Conservation (phyloP, 2,329 filamentous ascomycete species). For the Scedosporium aurantiacum region DNA sequence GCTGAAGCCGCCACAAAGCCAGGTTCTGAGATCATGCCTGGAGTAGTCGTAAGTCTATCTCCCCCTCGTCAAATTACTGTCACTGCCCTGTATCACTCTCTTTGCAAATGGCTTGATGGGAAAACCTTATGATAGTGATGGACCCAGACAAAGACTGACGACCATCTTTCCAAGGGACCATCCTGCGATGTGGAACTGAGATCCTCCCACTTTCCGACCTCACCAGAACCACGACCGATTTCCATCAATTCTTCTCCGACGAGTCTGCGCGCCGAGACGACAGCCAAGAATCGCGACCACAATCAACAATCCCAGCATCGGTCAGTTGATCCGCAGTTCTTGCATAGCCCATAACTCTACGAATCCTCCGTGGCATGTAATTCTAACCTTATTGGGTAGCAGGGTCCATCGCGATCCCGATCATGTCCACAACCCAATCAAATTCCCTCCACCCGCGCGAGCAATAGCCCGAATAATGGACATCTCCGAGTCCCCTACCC, state of each 20-base stretch:
- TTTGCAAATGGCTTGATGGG: not conserved
- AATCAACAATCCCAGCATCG: not conserved
- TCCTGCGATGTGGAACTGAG: not conserved
- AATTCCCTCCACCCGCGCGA: not conserved
- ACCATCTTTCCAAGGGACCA: not conserved
- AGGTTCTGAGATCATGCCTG: not conserved
- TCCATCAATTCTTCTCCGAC: not conserved
- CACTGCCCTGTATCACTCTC: not conserved
- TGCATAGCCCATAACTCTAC: too few species aligned
- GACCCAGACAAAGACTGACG: not conserved
- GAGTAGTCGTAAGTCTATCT: not conserved
- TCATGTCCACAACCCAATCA: not conserved
- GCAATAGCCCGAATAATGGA: conserved; percentile 4
- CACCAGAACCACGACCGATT: not conserved
- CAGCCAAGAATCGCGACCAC: not conserved
- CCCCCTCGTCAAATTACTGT: not conserved
- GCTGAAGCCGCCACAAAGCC: not conserved
- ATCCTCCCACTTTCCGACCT: not conserved
- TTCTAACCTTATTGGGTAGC: not conserved
- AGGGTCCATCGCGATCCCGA: not conserved
- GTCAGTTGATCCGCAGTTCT: not conserved
- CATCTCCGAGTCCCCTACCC: conserved; percentile 30
- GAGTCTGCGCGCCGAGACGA: not conserved
- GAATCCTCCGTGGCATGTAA: too few species aligned
- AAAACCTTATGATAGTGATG: too few species aligned